phyloP scores from a whole-genome alignment of 352 stramenopile genomes.

The Sclerospora graminicola region DNA sequence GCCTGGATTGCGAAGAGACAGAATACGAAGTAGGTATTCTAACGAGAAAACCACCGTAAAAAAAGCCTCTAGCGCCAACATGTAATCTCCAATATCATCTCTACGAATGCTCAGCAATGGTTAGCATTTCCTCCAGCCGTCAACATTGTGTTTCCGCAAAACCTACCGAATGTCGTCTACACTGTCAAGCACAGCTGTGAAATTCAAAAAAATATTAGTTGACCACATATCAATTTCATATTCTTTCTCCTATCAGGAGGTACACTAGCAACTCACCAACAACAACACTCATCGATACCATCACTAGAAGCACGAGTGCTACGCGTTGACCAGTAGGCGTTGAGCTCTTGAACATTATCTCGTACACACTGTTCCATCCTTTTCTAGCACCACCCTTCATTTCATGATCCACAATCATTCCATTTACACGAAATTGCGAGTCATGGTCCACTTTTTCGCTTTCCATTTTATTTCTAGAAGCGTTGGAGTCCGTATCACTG shows the following conservation, averaged over 20 bases:
- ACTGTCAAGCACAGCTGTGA: constrained; percentile 55
- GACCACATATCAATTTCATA: not conserved
- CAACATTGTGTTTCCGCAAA: constrained; percentile 5
- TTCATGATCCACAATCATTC: constrained; percentile 62
- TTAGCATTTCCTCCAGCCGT: constrained; percentile 17
- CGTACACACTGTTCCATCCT: constrained; percentile 46
- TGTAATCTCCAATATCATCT: constrained; percentile 55
- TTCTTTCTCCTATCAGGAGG: not conserved
- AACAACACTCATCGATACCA: constrained; percentile 62
- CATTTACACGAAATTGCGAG: constrained; percentile 53
- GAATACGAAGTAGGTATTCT: constrained; percentile 62
- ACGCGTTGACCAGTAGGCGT: constrained; percentile 45
- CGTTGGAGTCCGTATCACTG: constrained; percentile 15
- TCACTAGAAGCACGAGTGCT: constrained; percentile 49
- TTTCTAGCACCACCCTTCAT: constrained; percentile 45
- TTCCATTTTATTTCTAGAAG: constrained; percentile 11
- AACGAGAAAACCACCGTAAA: constrained; percentile 80
- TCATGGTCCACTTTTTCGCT: constrained; percentile 22
- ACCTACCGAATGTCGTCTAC: constrained; percentile 46
- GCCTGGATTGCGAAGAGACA: constrained; percentile 52
- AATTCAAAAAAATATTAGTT: not conserved
- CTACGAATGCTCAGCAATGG: constrained; percentile 14
- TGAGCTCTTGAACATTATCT: constrained; percentile 59
- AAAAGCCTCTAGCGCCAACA: constrained; percentile 68
- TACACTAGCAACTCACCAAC: constrained; percentile 29